Conservation (phyloP, 352 stramenopile genomes). For the Globisporangium cystogenes region DNA sequence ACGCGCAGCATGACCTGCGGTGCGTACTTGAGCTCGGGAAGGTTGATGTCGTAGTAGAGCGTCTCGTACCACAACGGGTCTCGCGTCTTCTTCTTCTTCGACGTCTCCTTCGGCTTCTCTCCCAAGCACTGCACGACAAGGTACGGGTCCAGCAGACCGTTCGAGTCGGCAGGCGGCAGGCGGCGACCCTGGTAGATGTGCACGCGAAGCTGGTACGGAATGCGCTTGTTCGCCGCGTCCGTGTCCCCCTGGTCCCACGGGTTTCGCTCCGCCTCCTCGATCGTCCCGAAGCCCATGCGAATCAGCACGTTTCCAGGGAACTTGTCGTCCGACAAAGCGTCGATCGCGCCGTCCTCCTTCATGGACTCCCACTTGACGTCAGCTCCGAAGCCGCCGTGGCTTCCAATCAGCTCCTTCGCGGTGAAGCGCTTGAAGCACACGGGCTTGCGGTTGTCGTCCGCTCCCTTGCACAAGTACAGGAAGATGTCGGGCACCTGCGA, state of each 20-base stretch:
- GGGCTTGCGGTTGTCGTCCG: slow-evolving; percentile 45
- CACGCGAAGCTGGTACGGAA: slow-evolving; percentile 73
- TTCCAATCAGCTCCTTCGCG: slow-evolving; percentile 46
- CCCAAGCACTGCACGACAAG: slow-evolving; percentile 76
- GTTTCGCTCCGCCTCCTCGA: slow-evolving; percentile 48
- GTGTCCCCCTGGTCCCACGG: slow-evolving; percentile 46
- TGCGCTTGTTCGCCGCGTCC: slow-evolving; percentile 43
- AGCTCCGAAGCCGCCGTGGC: slow-evolving; percentile 28
- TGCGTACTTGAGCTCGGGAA: slow-evolving; percentile 70
- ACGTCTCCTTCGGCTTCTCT: slow-evolving; percentile 68
- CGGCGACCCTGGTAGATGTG: slow-evolving; percentile 53
- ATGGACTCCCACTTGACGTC: slow-evolving; percentile 59
- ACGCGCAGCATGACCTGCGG: slow-evolving; percentile 75
- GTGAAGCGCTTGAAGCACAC: slow-evolving; percentile 77
- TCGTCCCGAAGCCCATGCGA: slow-evolving; percentile 56
- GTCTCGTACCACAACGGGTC: slow-evolving; percentile 88
- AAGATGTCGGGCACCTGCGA: slow-evolving; percentile 79
- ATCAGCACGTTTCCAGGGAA: slow-evolving; percentile 74
- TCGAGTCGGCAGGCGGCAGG: slow-evolving; percentile 73
- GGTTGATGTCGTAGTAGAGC: slow-evolving; percentile 80
- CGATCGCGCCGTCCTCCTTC: slow-evolving; percentile 52
- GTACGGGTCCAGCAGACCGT: slow-evolving; percentile 82
- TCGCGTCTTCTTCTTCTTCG: slow-evolving; percentile 69
- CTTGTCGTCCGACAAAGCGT: slow-evolving; percentile 34
- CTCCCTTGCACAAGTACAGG: slow-evolving; percentile 65